These are phyloP conservation scores for Thymus quinquecostatus DNA, from an alignment of 257 asterid genomes.

Conservation along the genomic window DNA sequence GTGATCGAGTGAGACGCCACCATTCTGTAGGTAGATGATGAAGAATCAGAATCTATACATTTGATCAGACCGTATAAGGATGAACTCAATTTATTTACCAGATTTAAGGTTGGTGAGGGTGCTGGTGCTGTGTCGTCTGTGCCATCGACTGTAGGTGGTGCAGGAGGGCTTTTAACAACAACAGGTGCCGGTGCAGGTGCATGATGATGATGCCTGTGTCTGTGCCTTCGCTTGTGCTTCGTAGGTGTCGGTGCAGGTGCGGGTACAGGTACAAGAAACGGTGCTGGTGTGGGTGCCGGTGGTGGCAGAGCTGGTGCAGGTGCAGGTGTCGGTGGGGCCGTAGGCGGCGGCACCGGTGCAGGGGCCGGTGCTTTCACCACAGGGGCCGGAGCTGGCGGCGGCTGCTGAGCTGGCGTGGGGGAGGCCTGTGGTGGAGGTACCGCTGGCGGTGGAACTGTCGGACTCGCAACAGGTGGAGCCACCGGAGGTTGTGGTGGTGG, in stretches of 20 bases:
- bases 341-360: constrained; percentile 58
- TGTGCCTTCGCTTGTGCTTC: constrained; percentile 52
- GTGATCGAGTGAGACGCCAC: constrained; percentile 50
- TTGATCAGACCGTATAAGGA: constrained; percentile 10
- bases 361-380: constrained; percentile 52
- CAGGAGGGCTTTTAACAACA: constrained; percentile 84
- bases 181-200: constrained; percentile 95
- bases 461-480: constrained; percentile 57
- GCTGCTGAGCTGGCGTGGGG: constrained; percentile 38
- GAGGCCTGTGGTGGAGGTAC: constrained; percentile 41
- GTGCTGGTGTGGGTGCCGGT: constrained; percentile 54
- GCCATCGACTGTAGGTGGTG: constrained; percentile 72
- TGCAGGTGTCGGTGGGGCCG: constrained; percentile 49
- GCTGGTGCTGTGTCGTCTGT: constrained; percentile 74
- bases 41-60: constrained; percentile 29
- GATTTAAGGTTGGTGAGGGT: constrained; percentile 74
- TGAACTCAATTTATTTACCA: constrained; percentile 51
- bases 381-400: constrained; percentile 58
- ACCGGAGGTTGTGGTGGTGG: constrained; percentile 40
- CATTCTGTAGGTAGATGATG: constrained; percentile 55
- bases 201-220: constrained; percentile 59
- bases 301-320: constrained; percentile 56
- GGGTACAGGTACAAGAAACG: constrained; percentile 31
- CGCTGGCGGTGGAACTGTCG: constrained; percentile 36
- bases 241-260: constrained; percentile 70